Base-by-base conservation (phyloP, 2,329 filamentous ascomycete genomes). In the Beauveria rudraprayagi region DNA sequence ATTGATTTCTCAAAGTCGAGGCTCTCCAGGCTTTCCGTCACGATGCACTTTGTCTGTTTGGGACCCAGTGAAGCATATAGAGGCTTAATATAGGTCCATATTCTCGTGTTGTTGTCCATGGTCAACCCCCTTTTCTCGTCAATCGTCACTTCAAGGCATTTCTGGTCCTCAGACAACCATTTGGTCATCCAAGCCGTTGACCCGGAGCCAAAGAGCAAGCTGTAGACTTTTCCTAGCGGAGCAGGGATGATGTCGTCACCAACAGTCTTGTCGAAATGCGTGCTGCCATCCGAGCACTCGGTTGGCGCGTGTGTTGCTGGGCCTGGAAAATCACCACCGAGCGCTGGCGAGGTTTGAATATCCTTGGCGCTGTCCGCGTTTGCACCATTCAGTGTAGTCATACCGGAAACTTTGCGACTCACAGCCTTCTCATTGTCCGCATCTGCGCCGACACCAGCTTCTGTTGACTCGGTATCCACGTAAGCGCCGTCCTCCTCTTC, bases 41-140 rank as follows among this genome's bases (percentile, higher is more conserved):
- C 92, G 62, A 95, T 88, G 72, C 94, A 99, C 70, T 96, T 97
- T 14, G 94, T 99, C 76, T 96, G 91, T 71, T 84, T 94, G 0
- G 94, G 94, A 0, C 94, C 94, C 65, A 99, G 93, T 1, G 90
- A 81, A 2, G 81, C 90, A 67, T 87, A 83, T 2, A 99, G 78
- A 1, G 94, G 94, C 72, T 97, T 97, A 75, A 96, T 96, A 72
- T 97, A 99, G 1, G 86, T 88, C 71, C 88, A 96, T 22, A 78
- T 85, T 51, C 92, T 84, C 3, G 83, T 82, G 71, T 87, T 90
- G 74, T 87, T 90, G 19, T 95, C 91, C 53, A 85, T 83, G 3
- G 84, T 84, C 26, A 95, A 75, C 0, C 90, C 91, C 68, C 88
- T 89, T 70, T 91, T 91, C 66, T 95, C 92, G 51, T 93, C 89